A percentile compares a stretch with the other conserved stretches of the same genome.
Evolutionary conservation across 2,329 filamentous ascomycete species (phyloP).

Genomic region (Fusarium metavorans): DNA sequence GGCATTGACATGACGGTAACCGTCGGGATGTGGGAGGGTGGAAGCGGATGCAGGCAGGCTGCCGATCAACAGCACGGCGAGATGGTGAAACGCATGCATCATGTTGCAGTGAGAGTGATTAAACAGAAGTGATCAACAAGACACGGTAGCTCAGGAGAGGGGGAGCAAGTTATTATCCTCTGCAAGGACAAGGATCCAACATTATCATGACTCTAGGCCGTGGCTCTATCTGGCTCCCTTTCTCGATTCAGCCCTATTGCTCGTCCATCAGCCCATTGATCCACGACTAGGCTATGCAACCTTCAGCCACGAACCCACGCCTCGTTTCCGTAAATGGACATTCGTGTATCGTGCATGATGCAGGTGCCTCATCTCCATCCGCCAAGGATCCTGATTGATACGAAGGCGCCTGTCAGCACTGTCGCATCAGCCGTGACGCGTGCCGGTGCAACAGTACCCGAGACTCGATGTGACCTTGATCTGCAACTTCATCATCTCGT

Average conservation of each 20-base stretch:
- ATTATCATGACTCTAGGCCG: neutral
- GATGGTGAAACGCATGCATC: neutral
- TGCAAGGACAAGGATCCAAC: neutral
- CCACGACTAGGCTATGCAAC: neutral
- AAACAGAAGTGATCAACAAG: neutral
- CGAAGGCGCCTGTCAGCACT: neutral
- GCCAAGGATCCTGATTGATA: neutral
- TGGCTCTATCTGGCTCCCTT: neutral
- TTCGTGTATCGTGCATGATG: neutral
- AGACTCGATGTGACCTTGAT: neutral
- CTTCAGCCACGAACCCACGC: neutral
- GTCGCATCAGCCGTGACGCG: neutral
- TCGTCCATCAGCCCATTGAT: neutral
- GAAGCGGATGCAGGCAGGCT: neutral
- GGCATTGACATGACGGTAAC: neutral
- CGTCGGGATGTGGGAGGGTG: neutral
- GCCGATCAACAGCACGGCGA: neutral
- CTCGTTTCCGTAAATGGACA: neutral
- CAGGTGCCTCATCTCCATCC: neutral
- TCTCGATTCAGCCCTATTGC: neutral
- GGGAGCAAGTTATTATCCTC: neutral
- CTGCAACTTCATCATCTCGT: neutral
- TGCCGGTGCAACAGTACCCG: neutral
- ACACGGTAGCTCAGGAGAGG: neutral
- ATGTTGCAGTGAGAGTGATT: neutral